A percentile compares a stretch with the other conserved stretches of the same genome.
These are phyloP conservation scores for Mortierella sp. DNA, from an alignment of 371 early-diverging fungal species.

Conservation along the genomic window DNA sequence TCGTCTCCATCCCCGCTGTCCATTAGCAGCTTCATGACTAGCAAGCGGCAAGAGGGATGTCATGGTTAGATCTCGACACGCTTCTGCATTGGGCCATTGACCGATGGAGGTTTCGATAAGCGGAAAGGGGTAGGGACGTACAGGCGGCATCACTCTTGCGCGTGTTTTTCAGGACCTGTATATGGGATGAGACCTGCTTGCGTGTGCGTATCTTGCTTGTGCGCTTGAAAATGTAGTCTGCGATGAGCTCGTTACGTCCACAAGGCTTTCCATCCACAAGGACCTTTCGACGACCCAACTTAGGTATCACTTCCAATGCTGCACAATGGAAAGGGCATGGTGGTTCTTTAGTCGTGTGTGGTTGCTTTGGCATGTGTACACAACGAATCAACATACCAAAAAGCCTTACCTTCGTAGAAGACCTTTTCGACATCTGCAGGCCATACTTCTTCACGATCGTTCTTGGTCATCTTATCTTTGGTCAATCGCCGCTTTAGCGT, in stretches of 20 bases:
- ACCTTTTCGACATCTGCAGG: slow-evolving; percentile 36
- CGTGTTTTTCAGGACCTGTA: slow-evolving; percentile 80
- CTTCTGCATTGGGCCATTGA: no score
- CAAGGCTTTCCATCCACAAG: slow-evolving; percentile 73
- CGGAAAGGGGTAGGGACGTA: slow-evolving; percentile 35
- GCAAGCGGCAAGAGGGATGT: background rate
- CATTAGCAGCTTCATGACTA: slow-evolving; percentile 69
- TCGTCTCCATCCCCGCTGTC: slow-evolving; percentile 59
- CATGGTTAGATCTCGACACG: no score
- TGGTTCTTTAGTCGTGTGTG: no score
- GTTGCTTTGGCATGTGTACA: no score
- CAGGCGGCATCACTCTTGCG: slow-evolving; percentile 69
- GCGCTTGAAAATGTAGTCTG: slow-evolving; percentile 76
- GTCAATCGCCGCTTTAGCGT: slow-evolving; percentile 27
- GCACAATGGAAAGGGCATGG: no score
- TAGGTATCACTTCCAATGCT: slow-evolving; percentile 69
- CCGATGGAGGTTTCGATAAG: no score
- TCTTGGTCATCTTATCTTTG: slow-evolving; percentile 25
- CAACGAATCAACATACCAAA: no score
- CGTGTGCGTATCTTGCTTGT: slow-evolving; percentile 73
- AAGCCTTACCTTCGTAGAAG: slow-evolving; percentile 31
- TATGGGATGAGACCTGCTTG: slow-evolving; percentile 84
- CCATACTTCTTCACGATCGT: slow-evolving; percentile 42
- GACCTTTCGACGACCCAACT: slow-evolving; percentile 67
- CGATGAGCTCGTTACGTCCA: slow-evolving; percentile 80